Conservation (phyloP, 352 stramenopile species). For the Globisporangium megalacanthum region DNA sequence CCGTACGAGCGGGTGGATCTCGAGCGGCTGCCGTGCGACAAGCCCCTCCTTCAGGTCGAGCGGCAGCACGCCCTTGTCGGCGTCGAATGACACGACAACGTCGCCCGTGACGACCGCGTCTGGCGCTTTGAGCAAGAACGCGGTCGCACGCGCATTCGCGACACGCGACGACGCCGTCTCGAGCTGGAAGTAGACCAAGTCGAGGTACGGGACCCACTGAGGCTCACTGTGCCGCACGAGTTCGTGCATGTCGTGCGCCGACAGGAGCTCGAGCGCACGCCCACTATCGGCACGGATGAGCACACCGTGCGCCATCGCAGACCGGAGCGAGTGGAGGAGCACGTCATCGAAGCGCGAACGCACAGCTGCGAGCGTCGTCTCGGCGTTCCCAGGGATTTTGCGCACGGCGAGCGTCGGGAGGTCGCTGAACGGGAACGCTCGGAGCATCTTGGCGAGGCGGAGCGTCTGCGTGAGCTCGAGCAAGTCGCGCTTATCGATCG, state of each 20-base stretch:
- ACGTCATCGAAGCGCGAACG: conserved; percentile 57
- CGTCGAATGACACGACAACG: conserved; percentile 58
- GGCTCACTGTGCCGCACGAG: conserved; percentile 30
- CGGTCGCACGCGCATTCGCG: conserved; percentile 38
- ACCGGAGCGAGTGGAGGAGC: conserved; percentile 54
- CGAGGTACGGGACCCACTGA: conserved; percentile 53
- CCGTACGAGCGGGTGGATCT: conserved; percentile 53
- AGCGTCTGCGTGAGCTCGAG: conserved; percentile 35
- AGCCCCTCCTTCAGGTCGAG: conserved; percentile 70
- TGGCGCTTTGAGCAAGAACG: conserved; percentile 40
- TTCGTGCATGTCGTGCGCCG: conserved; percentile 48
- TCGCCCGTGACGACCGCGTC: conserved; percentile 30
- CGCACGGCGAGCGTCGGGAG: conserved; percentile 51
- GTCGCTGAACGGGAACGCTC: conserved; percentile 61
- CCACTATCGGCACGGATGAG: conserved; percentile 31
- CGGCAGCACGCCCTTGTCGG: conserved; percentile 35
- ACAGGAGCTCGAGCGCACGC: conserved; percentile 34
- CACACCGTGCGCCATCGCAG: conserved; percentile 48
- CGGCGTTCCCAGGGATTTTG: conserved; percentile 30
- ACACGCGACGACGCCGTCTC: conserved; percentile 14
- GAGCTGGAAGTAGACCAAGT: conserved; percentile 58
- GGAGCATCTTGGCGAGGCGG: conserved; percentile 41
- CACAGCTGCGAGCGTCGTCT: conserved; percentile 38
- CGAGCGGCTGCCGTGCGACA: conserved; percentile 52
- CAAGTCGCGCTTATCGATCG: conserved; percentile 48